Base-by-base conservation (phyloP, 2,329 filamentous ascomycete species). In the Arthrobotrys iridis region DNA sequence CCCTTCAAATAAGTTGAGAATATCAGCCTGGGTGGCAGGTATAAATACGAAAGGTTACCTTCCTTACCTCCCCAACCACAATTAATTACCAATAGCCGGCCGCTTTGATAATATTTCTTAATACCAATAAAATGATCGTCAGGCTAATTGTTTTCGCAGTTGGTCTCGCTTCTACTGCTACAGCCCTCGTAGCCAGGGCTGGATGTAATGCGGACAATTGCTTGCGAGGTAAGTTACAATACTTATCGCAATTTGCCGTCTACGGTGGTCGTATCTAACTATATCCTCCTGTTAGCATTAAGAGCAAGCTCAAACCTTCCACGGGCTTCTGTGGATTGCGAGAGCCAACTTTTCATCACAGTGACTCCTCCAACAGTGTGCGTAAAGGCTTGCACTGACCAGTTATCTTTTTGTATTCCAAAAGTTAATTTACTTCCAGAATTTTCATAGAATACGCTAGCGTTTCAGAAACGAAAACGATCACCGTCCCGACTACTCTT, bases 181-280 rank as follows among this genome's bases (percentile, higher is more conserved):
- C n/a, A n/a, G n/a, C n/a, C n/a, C n/a, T n/a, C n/a, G n/a, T n/a
- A n/a, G n/a, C n/a, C n/a, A n/a, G n/a, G n/a, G n/a, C n/a, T n/a
- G n/a, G n/a, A n/a, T 65, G 60, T 26, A 55, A 65, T 65, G 60
- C 60, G 7, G 46, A 65, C 24, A 55, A 55, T 43, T 65, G 60
- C 46, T 22, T 65, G 45, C 45, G 60, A 65, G 60, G 60, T 65
- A 30, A 52, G 18, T 52, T 24, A 4, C 6, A 46, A 20, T n/a
- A 26, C 13, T 4, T 20, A 22, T 18, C 24, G 15, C 2, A 15
- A 7, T 43, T 59, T 6, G 18, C 2, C 20, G 7, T 28, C 43
- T 10, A 1, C 20, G 24, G 24, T 18, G 24, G 15, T 35, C 13
- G 4, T 28, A 18, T 11, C 28, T 33, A 10, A 24, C 11, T 3